These are phyloP conservation scores for Melaleuca quinquenervia DNA, from an alignment of 345 rosid species.

Conservation along the genomic window DNA sequence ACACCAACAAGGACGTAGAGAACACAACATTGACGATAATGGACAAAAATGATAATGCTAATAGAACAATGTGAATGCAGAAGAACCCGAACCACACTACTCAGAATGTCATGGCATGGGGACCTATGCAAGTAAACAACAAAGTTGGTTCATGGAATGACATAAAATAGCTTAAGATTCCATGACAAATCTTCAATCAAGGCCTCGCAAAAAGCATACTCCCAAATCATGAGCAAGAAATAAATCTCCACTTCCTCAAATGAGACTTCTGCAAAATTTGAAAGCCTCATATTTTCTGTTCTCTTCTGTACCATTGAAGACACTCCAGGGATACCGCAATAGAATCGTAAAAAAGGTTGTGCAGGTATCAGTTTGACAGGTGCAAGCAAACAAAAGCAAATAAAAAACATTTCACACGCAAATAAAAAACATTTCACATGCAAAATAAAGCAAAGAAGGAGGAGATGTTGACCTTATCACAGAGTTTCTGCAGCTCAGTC, in stretches of 20 bases:
- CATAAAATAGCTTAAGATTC: background rate
- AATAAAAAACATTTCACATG: background rate
- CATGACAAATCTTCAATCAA: background rate
- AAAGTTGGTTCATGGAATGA: background rate
- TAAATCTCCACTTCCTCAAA: background rate
- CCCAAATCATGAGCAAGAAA: background rate
- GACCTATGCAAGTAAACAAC: background rate
- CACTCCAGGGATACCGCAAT: background rate
- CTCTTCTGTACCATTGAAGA: background rate
- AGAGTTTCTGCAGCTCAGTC: slow-evolving; percentile 93
- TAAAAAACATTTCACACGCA: background rate
- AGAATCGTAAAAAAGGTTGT: background rate
- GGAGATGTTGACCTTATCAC: slow-evolving; percentile 65
- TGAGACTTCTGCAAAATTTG: background rate
- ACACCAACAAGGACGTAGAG: background rate
- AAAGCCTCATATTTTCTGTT: background rate
- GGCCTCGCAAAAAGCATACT: background rate
- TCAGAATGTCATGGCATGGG: background rate
- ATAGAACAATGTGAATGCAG: background rate
- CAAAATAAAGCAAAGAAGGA: background rate
- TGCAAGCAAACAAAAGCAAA: background rate
- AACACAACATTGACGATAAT: background rate
- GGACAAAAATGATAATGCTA: background rate
- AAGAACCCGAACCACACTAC: background rate
- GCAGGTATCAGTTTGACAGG: background rate